Conservation (phyloP, 2,329 filamentous ascomycete species). For the Nothophoma quercina region DNA sequence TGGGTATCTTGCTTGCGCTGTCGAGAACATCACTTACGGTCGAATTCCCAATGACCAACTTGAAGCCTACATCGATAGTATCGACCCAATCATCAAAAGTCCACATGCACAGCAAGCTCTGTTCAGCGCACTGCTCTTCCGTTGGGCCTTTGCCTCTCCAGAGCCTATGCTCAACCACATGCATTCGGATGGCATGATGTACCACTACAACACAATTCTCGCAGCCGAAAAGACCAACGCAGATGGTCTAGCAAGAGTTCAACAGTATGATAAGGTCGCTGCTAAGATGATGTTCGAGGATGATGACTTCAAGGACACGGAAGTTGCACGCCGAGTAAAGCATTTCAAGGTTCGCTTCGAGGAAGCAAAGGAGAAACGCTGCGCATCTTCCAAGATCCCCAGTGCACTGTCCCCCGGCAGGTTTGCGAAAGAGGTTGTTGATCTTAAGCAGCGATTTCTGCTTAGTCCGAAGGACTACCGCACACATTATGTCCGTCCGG, state of each 20-base stretch:
- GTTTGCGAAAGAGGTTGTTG: slow-evolving; percentile 1
- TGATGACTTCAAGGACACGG: background rate
- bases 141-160: slow-evolving; percentile 10
- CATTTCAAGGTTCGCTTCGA: background rate
- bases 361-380: background rate
- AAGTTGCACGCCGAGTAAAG: background rate
- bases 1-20: background rate
- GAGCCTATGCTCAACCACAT: slow-evolving; percentile 11
- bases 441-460: slow-evolving; percentile 20
- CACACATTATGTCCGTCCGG: slow-evolving; percentile 18
- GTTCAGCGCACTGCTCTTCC: slow-evolving; percentile 19
- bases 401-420: background rate
- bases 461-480: slow-evolving; percentile 19
- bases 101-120: slow-evolving; percentile 15
- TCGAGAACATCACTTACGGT: slow-evolving; percentile 3
- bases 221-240: background rate
- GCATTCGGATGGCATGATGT: slow-evolving; percentile 1
- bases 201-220: slow-evolving; percentile 1
- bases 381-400: background rate
- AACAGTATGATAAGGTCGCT: slow-evolving; percentile 10
- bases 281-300: slow-evolving; percentile 16
- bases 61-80: background rate
- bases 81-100: background rate
- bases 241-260: slow-evolving; percentile 1
- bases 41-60: background rate